phyloP scores from a whole-genome alignment of 2,329 filamentous ascomycete genomes.

The Macrophomina tecta region DNA sequence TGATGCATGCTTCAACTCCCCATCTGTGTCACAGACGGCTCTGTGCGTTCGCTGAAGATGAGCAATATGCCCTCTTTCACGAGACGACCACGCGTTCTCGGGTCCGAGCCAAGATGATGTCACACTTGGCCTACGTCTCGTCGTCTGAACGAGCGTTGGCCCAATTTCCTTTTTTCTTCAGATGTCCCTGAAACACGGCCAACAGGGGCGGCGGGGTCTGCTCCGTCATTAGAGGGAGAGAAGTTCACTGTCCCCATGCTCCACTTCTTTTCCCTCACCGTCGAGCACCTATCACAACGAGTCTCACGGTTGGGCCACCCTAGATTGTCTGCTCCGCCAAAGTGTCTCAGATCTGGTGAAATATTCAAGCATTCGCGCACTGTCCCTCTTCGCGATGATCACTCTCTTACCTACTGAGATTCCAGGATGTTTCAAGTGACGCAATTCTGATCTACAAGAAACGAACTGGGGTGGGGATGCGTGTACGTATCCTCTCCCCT shows the following conservation, averaged over 20 bases:
- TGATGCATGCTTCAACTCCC: background rate
- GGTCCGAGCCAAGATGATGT: conserved; percentile 1
- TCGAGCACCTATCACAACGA: background rate
- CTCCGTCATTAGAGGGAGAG: too few relatives aligned
- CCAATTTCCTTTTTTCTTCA: background rate
- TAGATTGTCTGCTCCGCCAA: background rate
- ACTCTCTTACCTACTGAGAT: background rate
- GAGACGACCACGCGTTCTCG: background rate
- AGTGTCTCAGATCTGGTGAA: background rate
- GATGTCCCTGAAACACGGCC: background rate
- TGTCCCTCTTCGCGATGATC: background rate
- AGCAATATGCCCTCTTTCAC: background rate
- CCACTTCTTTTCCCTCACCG: background rate
- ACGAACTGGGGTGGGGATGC: conserved; percentile 4
- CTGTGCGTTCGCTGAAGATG: background rate
- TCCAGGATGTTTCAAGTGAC: conserved; percentile 8
- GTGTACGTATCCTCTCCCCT: background rate
- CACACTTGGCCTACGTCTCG: background rate
- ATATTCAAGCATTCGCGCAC: background rate
- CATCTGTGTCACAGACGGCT: background rate
- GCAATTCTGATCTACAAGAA: conserved; percentile 21
- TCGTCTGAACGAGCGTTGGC: background rate
- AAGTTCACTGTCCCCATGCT: background rate
- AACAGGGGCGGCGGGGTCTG: background rate
- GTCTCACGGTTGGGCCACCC: background rate